These are phyloP conservation scores for Pyrus pyrifolia DNA, from an alignment of 306 rosid genomes.

Conservation along the genomic window DNA sequence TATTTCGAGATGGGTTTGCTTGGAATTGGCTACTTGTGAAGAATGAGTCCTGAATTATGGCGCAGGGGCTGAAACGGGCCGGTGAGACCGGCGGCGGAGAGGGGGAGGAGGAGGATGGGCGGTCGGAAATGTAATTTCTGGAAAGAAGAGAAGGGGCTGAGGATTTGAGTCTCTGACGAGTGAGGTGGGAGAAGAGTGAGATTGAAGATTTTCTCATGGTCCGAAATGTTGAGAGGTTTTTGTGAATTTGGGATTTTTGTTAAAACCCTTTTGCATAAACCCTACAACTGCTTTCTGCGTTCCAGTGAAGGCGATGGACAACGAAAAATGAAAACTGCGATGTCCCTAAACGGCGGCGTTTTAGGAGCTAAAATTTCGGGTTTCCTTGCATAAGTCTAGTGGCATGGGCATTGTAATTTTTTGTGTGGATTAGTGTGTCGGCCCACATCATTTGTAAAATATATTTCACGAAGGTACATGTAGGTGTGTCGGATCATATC, in stretches of 20 bases:
- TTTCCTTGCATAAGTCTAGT: neutral
- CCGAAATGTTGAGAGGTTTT: neutral
- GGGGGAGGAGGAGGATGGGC: conserved; percentile 19
- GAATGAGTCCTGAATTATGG: conserved; percentile 29
- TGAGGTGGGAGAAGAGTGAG: conserved; percentile 32
- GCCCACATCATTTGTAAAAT: too few species aligned
- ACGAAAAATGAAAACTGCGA: neutral
- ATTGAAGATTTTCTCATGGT: conserved; percentile 59
- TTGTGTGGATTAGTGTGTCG: too few species aligned
- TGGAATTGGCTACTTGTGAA: conserved; percentile 29
- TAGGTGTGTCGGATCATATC: too few species aligned
- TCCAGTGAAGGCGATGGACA: neutral
- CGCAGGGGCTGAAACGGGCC: conserved; percentile 31
- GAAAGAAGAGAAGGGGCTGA: conserved; percentile 16
- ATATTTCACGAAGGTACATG: rapidly evolving
- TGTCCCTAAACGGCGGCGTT: neutral
- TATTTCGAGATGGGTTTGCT: conserved; percentile 42
- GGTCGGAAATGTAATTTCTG: conserved; percentile 23
- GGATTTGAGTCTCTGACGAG: conserved; percentile 32
- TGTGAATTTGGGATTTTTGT: neutral
- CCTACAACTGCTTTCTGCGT: conserved; percentile 9
- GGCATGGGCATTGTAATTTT: too few species aligned
- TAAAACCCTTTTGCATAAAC: conserved; percentile 32
- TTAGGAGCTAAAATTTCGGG: neutral
- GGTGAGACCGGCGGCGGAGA: conserved; percentile 19